Evolutionary conservation across 495 filamentous ascomycete species (phyloP).

Genomic region (Trichoderma orchidacearum): DNA sequence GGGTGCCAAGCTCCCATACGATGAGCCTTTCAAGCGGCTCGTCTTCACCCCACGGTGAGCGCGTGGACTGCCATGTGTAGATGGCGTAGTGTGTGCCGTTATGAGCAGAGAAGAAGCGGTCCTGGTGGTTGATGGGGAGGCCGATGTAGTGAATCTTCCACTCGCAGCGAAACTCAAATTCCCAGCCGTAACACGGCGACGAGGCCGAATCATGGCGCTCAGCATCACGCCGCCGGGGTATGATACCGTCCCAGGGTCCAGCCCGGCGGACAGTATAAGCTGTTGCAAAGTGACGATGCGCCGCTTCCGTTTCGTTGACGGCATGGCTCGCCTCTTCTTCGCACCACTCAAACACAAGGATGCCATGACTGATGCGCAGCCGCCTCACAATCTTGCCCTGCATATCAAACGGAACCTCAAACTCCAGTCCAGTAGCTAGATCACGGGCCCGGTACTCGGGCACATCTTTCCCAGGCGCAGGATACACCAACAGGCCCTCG

Average conservation of each 20-base stretch:
- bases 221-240: not conserved
- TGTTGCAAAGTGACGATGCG: slow-evolving; percentile 52
- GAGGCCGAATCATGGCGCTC: not conserved
- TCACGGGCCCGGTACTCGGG: slow-evolving; percentile 37
- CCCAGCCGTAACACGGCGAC: slow-evolving; percentile 21
- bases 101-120: slow-evolving; percentile 54
- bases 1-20: slow-evolving; percentile 53
- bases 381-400: slow-evolving; percentile 42
- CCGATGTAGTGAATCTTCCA: slow-evolving; percentile 55
- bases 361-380: slow-evolving; percentile 37
- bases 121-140: slow-evolving; percentile 41
- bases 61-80: slow-evolving; percentile 54
- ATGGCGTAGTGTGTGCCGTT: slow-evolving; percentile 49
- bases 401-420: slow-evolving; percentile 41
- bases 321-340: slow-evolving; percentile 36
- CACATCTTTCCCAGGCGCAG: slow-evolving; percentile 14
- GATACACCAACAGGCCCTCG: slow-evolving; percentile 46
- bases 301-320: slow-evolving; percentile 40
- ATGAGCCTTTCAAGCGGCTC: slow-evolving; percentile 47
- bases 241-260: not conserved
- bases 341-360: slow-evolving; percentile 55
- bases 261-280: slow-evolving; percentile 39
- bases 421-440: slow-evolving; percentile 27
- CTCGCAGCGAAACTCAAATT: slow-evolving; percentile 44
- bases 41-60: slow-evolving; percentile 41